Base-by-base conservation (phyloP, 257 asterid species). In the Vinca minor region DNA sequence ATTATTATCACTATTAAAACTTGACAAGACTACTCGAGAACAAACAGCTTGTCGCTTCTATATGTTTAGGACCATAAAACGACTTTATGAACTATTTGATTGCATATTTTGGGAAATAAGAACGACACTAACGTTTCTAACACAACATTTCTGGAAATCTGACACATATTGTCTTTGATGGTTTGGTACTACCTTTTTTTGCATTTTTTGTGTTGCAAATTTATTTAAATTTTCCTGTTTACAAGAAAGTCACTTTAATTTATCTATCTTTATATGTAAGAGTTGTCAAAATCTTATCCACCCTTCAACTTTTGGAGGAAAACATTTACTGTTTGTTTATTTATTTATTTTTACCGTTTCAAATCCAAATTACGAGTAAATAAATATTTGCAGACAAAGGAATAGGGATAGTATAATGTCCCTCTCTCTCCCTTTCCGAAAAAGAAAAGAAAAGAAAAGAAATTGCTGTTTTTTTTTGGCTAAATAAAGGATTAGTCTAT, bases 21-120 rank as follows among this genome's bases (percentile, higher is more conserved):
- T 39, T 66, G 70, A 66, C 70, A 39, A 26, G 70, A 54, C 70
- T 54, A 38, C 0, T 66, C 70, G 36, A n/a, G 3, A 54, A 54
- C 63, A 41, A 66, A 66, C 45, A 39, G 23, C 7, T 54, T 54
- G 63, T 54, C 63, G 47, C 29, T 66, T 66, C 63, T 29, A 10
- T 4, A 18, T 26, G 59, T 26, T 17, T 38, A 26, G 63, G 47
- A 53, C 42, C 1, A 25, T 34, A 38, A 28, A 26, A 29, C 32
- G 42, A 39, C 55, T 18, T 28, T 6, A 2, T 12, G 63, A 13
- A 53, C 70, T 5, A 28, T 11, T 9, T 53, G 70, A 54, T 66
- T 59, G 70, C 70, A 38, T 66, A 13, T 39, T 66, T 66, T 66
- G 4, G 53, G 70, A 5, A 54, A 66, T 41, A 54, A 54, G 54